These are phyloP conservation scores for Aspergillus brunneoviolaceus DNA, from an alignment of 2,329 filamentous ascomycete genomes.

Conservation along the genomic window DNA sequence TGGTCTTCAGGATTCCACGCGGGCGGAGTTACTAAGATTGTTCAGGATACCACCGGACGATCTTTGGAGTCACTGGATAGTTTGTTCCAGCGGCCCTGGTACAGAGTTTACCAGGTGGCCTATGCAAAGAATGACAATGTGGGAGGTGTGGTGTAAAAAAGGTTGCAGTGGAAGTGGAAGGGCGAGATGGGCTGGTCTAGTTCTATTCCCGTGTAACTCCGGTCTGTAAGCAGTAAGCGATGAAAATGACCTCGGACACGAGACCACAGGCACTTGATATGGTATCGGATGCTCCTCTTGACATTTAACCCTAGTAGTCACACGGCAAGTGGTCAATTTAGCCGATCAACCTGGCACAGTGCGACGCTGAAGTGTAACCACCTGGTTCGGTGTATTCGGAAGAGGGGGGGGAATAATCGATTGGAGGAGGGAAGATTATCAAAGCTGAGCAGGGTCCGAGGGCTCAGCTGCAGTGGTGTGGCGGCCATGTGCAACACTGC, in stretches of 20 bases:
- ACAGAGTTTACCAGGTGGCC: conserved; percentile 19
- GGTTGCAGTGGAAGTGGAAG: not conserved
- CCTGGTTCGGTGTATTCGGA: not conserved
- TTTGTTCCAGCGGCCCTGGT: conserved; percentile 24
- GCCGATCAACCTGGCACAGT: not conserved
- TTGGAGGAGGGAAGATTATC: not conserved
- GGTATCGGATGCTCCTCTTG: not conserved
- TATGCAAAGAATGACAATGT: conserved; percentile 13
- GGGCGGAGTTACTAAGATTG: not conserved
- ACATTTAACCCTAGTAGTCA: too few relatives aligned
- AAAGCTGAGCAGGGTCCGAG: not conserved
- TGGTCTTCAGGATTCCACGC: not conserved
- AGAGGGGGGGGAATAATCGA: not conserved
- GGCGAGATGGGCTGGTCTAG: not conserved
- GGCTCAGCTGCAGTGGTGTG: too few relatives aligned
- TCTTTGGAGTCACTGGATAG: conserved; percentile 20
- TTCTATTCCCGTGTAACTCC: too few relatives aligned
- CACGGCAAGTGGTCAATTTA: not conserved
- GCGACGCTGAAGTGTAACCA: not conserved
- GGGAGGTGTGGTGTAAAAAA: not conserved
- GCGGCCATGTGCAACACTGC: not conserved
- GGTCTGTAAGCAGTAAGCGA: not conserved
- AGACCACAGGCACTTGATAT: not conserved
- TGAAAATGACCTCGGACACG: too few relatives aligned
- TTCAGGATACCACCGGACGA: conserved; percentile 21